Evolutionary conservation across 1,139 yeast species (phyloP), one percentile per base, ranked within the genome.

Genomic region (Sugiyamaella grinbergsii): DNA sequence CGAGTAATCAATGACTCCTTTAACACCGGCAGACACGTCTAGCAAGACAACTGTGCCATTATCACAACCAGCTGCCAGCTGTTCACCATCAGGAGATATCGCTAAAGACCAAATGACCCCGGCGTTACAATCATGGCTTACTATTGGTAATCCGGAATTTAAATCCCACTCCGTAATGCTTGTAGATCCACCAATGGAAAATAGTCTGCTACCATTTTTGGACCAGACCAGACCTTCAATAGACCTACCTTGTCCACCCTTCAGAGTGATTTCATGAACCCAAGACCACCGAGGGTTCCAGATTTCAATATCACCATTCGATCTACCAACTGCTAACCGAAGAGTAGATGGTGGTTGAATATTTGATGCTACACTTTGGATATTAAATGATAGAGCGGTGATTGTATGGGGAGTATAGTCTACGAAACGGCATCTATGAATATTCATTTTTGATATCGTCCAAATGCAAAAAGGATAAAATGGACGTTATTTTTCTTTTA

Each of bases 181-280:
- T 4, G 96, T 87, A 0, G 97, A 88, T 7, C 97, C 98, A 49
- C 98, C 98, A 58, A 91, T 88, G 37, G 96, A 85, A 66, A 93
- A 94, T 44, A 94, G 74, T 56, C 98, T 76, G 7, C 65, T 63
- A 20, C 54, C 53, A 26, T 52, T 52, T 7, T 42, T 49, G 1
- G 83, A 70, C 98, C 98, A 93, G 18, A 84, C 83, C 28, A 94
- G 70, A 0, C 96, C 97, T 71, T 94, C 99, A 48, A 93, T 80
- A 10, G 96, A 82, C 57, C 95, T 77, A 29, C 85, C 95, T 52
- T 77, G 76, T 4, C 95, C 88, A 13, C 98, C 98, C 51, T 79
- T 81, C 49, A 94, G 73, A 0, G 88, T 80, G 52, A 61, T 56
- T 63, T 83, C 81, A 59, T 79, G 76, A 57, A 74, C 66, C 83